Evolutionary conservation across 306 rosid genomes (phyloP), one percentile per base, ranked within the genome.

Genomic region (Quercus glauca): DNA sequence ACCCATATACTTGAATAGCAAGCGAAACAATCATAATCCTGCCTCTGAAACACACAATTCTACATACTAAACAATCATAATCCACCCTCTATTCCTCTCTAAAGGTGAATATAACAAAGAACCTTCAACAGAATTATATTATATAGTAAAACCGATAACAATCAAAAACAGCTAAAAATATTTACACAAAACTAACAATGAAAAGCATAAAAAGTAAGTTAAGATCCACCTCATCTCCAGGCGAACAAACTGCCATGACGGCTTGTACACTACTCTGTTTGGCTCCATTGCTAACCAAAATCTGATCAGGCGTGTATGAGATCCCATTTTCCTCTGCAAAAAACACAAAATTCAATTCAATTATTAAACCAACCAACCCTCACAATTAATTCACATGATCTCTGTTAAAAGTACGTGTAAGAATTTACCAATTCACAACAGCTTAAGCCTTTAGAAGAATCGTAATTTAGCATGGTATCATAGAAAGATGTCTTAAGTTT

Each of bases 251-350:
- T 8, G 99, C 98, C 53, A 90, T 83, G 51, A 93, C 76, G 5
- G 97, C 98, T 78, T 95, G 99, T 75, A 88, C 15, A 84, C 84
- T 25, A 84, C 96, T 85, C 89, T 95, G 99, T 84, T 95, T 95
- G 70, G 99, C 99, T 80, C 99, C 99, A 80, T 95, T 95, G 79
- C 97, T 91, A 78, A 95, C 91, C 60, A 95, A 81, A 61, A 95
- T 79, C 85, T 91, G 93, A 86, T 95, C 94, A 33, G 96, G 87
- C n/a, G 93, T 86, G 69, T 91, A 95, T 17, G 82, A 83, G 60
- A 95, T 78, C 59, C 93, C 96, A 72, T 95, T 95, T 88, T 95
- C 99, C 92, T 88, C 99, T 95, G 83, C 85, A 79, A 73, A 72
- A 65, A 41, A 80, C 17, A 37, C 4, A 59, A 59, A 26, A 10